phyloP scores from a whole-genome alignment of 202 grass and related monocot species.

The Saccharum hybrid region DNA sequence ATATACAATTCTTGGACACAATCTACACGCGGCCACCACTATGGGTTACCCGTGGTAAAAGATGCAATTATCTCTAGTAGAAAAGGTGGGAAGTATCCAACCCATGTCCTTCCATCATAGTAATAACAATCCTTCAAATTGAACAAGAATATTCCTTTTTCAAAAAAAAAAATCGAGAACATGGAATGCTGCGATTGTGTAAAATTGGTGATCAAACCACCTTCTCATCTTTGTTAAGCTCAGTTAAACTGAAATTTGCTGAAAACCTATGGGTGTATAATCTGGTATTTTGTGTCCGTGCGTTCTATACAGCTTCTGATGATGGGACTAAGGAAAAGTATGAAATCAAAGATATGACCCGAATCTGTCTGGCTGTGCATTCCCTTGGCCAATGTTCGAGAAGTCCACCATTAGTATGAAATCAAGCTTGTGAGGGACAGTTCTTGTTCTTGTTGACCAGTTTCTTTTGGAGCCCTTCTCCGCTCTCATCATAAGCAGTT shows the following conservation, averaged over 20 bases:
- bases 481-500: neutral
- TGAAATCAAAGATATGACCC: conserved; percentile 12
- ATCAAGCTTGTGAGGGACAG: neutral
- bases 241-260: neutral
- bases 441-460: conserved; percentile 13
- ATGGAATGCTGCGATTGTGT: neutral
- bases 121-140: neutral
- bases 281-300: neutral
- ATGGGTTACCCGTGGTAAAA: neutral
- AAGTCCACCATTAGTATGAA: conserved; percentile 2
- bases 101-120: neutral
- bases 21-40: neutral
- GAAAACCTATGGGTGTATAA: conserved; percentile 30
- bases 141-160: neutral
- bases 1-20: neutral
- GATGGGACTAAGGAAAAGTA: neutral
- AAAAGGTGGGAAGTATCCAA: neutral
- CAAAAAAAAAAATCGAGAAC: neutral
- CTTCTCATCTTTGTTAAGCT: neutral
- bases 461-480: neutral
- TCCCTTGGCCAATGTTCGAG: neutral
- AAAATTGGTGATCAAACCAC: neutral
- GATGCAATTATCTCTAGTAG: neutral
- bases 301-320: conserved; percentile 36
- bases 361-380: neutral